Base-by-base conservation (phyloP, 768 basidiomycete genomes). In the Xerocomellus amylosporus region DNA sequence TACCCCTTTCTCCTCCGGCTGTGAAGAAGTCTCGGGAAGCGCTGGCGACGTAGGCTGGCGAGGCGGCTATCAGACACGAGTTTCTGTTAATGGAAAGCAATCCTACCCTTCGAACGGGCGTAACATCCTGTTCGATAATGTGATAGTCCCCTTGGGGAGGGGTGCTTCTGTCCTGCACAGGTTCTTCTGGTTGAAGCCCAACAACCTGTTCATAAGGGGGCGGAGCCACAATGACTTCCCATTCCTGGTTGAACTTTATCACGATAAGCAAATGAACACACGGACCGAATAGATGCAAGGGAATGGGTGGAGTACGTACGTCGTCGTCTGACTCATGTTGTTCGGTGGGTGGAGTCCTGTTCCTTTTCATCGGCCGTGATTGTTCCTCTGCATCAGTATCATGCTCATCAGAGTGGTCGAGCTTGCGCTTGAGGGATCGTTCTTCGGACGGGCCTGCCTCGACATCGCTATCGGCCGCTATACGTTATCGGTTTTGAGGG, bases 311-410 rank as follows among this genome's bases (percentile, higher is more conserved):
- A 37, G 46, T 50, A 63, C 69, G 55, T 48, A 68, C 65, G 53
- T 66, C 67, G 15, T 61, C 72, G 51, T 66, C 68, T 24, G 62
- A 58, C 15, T 61, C 52, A 14, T 60, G 64, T 36, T 58, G 60
- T 51, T 74, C 70, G 12, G 60, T 47, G 17, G 77, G 73, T n/a
- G 77, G 77, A 34, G 78, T 79, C 65, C 62, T 75, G 65, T 70
- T 78, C 56, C 76, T 57, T 37, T 71, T 71, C 62, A 70, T 55
- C 45, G 70, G 68, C 1, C 53, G 66, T 7, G 57, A 54, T 31
- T 58, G 59, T 17, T 57, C 63, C 50, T 66, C 76, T 58, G 69
- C 38, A 70, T 76, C 70, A 4, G 46, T 26, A 39, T 62, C 66
- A 20, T 55, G 38, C 24, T 48, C 60, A 41, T 69, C 66, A 8